These are phyloP conservation scores for Endocalyx cinctus DNA, from an alignment of 2,329 filamentous ascomycete genomes.

Conservation along the genomic window DNA sequence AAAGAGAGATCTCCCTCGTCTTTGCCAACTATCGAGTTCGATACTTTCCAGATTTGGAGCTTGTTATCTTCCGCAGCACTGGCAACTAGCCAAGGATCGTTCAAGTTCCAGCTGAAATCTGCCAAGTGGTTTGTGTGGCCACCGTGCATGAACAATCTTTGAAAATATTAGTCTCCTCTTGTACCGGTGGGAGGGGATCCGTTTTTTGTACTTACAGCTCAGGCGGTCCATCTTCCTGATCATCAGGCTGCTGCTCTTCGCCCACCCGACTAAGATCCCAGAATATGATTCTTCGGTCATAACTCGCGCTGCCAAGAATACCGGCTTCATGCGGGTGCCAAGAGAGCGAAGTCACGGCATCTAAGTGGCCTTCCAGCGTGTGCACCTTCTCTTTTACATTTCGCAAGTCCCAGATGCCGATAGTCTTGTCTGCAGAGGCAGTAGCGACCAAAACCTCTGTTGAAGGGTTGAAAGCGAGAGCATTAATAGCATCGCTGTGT, in stretches of 20 bases:
- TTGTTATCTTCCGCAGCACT: constrained; percentile 96
- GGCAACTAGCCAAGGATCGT: constrained; percentile 94
- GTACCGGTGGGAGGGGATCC: too few relatives aligned
- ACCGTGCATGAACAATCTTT: constrained; percentile 92
- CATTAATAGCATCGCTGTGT: constrained; percentile 90
- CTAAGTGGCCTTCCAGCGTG: constrained; percentile 80
- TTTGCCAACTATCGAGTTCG: constrained; percentile 74
- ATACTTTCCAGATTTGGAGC: constrained; percentile 89
- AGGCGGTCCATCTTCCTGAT: constrained; percentile 89
- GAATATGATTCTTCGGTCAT: constrained; percentile 90
- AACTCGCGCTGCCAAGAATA: constrained; percentile 85
- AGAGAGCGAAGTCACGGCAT: constrained; percentile 84
- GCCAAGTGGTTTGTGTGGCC: constrained; percentile 95
- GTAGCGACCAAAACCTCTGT: constrained; percentile 90
- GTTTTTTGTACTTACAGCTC: constrained; percentile 82
- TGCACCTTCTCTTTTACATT: constrained; percentile 89
- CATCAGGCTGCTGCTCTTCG: constrained; percentile 91
- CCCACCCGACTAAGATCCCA: constrained; percentile 93
- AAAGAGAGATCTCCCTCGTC: constrained; percentile 71
- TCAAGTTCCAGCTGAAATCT: constrained; percentile 97
- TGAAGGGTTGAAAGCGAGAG: constrained; percentile 88
- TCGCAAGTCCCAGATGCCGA: constrained; percentile 91
- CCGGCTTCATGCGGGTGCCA: constrained; percentile 93
- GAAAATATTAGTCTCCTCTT: too few relatives aligned
- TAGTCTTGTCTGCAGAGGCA: constrained; percentile 90